Conservation (phyloP, 1,284 basidiomycete species). For the Sparassis latifolia region DNA sequence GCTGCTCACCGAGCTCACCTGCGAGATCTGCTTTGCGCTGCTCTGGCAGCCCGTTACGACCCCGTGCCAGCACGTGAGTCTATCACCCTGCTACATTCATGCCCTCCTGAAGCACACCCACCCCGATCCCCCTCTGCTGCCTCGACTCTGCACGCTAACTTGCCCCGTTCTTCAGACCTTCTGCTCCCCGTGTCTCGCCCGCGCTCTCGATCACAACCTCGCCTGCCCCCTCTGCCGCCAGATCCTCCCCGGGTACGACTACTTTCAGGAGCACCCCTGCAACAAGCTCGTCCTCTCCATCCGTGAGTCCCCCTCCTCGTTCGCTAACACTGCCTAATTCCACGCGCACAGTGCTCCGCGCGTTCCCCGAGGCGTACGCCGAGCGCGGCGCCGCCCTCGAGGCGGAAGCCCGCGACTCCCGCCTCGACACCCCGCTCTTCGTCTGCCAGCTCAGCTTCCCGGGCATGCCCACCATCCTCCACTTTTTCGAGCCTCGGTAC, state of each 20-base stretch:
- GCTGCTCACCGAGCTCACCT: slow-evolving; percentile 70
- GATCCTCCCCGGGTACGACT: slow-evolving; percentile 68
- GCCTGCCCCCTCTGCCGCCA: slow-evolving; percentile 85
- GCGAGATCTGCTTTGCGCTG: slow-evolving; percentile 86
- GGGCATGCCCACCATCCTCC: slow-evolving; percentile 81
- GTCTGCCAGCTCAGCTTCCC: slow-evolving; percentile 89
- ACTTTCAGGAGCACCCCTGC: slow-evolving; percentile 71
- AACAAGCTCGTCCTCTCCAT: slow-evolving; percentile 69
- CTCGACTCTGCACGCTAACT: background rate
- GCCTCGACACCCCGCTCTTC: slow-evolving; percentile 87
- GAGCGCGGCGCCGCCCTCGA: slow-evolving; percentile 57
- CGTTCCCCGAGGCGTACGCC: slow-evolving; percentile 51
- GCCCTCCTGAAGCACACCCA: background rate
- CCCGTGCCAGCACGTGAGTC: slow-evolving; percentile 85
- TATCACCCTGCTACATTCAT: background rate
- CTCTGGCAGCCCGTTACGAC: slow-evolving; percentile 86
- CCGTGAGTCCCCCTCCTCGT: slow-evolving; percentile 39
- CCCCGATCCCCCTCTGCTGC: background rate
- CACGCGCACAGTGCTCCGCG: slow-evolving; percentile 45
- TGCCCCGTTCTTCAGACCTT: slow-evolving; percentile 58
- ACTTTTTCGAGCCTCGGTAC: slow-evolving; percentile 85
- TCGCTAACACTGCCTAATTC: background rate
- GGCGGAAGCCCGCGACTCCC: slow-evolving; percentile 69
- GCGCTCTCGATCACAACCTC: slow-evolving; percentile 80
- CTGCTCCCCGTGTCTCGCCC: slow-evolving; percentile 82